Conservation (phyloP, 1,284 basidiomycete genomes). For the Taiwanofungus camphoratus region DNA sequence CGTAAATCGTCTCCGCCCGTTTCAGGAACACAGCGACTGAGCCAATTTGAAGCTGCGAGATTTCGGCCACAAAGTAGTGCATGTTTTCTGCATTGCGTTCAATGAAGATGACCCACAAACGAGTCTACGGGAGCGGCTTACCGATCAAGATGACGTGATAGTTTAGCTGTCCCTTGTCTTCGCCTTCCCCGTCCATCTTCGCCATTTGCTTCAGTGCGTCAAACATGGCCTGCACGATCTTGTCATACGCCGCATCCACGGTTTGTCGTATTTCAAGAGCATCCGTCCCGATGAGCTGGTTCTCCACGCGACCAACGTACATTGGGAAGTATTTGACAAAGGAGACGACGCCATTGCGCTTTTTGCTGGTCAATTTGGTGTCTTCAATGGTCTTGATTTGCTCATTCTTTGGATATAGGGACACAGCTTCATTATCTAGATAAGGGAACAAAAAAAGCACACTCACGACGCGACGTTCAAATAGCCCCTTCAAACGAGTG, state of each 20-base stretch:
- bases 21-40: slow-evolving; percentile 67
- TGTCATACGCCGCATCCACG: slow-evolving; percentile 84
- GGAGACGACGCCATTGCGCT: slow-evolving; percentile 87
- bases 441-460: neutral
- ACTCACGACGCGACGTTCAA: slow-evolving; percentile 78
- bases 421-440: neutral
- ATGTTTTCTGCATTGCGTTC: slow-evolving; percentile 73
- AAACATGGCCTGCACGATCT: slow-evolving; percentile 86
- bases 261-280: slow-evolving; percentile 72
- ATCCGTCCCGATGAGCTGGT: slow-evolving; percentile 77
- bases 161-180: slow-evolving; percentile 95
- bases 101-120: neutral
- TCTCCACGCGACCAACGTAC: slow-evolving; percentile 83
- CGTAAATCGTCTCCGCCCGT: slow-evolving; percentile 79
- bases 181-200: slow-evolving; percentile 83
- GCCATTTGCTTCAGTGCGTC: slow-evolving; percentile 93
- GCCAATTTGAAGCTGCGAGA: slow-evolving; percentile 62
- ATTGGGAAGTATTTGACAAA: slow-evolving; percentile 92
- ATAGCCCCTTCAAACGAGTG: slow-evolving; percentile 62
- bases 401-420: slow-evolving; percentile 51
- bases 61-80: slow-evolving; percentile 87
- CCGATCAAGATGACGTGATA: slow-evolving; percentile 95
- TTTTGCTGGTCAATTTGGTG: slow-evolving; percentile 88
- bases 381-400: slow-evolving; percentile 89
- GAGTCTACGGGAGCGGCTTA: slow-evolving; percentile 33